Evolutionary conservation across 1,284 basidiomycete species (phyloP).

Genomic region (Rhodotorula sp.): DNA sequence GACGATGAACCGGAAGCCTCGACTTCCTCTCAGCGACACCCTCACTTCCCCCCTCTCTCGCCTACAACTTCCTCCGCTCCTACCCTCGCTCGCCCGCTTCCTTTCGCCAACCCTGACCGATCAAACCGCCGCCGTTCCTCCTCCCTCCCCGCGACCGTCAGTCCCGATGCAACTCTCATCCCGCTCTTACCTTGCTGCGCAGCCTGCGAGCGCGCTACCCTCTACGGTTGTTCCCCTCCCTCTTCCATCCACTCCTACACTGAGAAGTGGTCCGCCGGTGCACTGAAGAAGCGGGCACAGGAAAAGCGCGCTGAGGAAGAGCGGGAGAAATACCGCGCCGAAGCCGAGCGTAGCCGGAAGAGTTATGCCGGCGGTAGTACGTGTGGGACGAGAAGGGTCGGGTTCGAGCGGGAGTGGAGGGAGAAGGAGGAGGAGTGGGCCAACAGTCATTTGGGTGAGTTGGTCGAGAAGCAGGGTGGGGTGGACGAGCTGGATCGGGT

Average conservation of each 20-base stretch:
- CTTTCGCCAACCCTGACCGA: background rate
- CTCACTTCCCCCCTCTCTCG: constrained; percentile 5
- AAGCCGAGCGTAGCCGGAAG: background rate
- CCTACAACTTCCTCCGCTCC: background rate
- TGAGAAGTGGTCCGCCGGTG: background rate
- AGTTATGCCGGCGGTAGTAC: background rate
- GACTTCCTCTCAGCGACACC: too few relatives aligned
- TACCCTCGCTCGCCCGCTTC: background rate
- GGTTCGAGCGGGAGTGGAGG: background rate
- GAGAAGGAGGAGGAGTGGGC: constrained; percentile 2
- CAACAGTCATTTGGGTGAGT: background rate
- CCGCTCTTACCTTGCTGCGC: constrained; percentile 20
- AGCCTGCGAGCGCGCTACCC: constrained; percentile 7
- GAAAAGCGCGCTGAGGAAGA: constrained; percentile 6
- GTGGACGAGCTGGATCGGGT: constrained; percentile 10
- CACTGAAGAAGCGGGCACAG: constrained; percentile 5
- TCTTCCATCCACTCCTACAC: background rate
- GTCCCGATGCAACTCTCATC: background rate
- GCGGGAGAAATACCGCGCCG: background rate
- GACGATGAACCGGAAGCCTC: background rate
- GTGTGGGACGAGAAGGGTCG: background rate
- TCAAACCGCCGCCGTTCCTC: background rate
- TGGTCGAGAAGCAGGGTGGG: background rate
- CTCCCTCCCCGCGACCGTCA: background rate
- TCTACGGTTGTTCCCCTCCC: constrained; percentile 2